Conservation (phyloP, 208 protist species). For the Lotmaria passim region DNA sequence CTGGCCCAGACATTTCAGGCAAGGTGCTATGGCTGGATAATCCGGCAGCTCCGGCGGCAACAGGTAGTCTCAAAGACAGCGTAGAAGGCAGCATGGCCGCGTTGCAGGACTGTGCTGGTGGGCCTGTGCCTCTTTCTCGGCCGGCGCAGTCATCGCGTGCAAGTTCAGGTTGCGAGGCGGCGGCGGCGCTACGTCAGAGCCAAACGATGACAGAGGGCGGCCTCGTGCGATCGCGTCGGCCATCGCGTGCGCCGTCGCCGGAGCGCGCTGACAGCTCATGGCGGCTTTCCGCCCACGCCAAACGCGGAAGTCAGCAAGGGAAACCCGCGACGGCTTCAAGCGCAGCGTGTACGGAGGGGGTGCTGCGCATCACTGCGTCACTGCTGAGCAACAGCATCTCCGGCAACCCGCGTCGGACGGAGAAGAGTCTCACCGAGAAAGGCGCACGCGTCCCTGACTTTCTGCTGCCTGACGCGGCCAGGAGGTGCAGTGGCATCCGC, state of each 20-base stretch:
- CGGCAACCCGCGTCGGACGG: conserved; percentile 56
- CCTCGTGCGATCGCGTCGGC: conserved; percentile 18
- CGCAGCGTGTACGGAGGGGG: conserved; percentile 50
- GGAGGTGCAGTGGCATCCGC: not conserved
- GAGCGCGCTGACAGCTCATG: conserved; percentile 3
- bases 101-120: not conserved
- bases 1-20: conserved; percentile 1
- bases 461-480: conserved; percentile 13
- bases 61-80: not conserved
- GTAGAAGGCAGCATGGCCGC: not conserved
- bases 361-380: conserved; percentile 50
- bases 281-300: not conserved
- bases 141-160: not conserved
- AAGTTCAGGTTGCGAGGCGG: not conserved
- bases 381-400: conserved; percentile 74
- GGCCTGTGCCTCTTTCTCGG: not conserved
- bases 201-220: not conserved
- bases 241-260: conserved; percentile 12
- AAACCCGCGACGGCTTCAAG: not conserved
- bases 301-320: not conserved
- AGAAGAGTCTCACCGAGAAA: conserved; percentile 49
- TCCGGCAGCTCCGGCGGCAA: not conserved
- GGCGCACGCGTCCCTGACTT: conserved; percentile 42
- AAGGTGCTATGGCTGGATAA: conserved; percentile 1
- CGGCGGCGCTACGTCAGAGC: too few species aligned